phyloP scores from a whole-genome alignment of 192 early-diverging fungal genomes.

The Bifiguratus adelaidae region DNA sequence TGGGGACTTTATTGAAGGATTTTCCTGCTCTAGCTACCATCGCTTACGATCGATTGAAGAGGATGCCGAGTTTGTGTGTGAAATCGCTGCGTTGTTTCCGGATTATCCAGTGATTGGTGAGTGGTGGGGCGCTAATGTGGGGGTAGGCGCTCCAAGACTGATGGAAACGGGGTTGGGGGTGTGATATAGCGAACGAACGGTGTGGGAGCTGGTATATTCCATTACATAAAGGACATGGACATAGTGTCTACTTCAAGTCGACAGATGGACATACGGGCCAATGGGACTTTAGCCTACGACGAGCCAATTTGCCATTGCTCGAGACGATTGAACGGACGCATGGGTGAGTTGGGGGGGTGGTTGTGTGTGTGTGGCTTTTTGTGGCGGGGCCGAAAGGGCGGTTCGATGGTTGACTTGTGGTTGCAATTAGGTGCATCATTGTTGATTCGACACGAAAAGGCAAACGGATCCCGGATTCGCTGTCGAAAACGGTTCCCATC shows the following conservation, averaged over 20 bases:
- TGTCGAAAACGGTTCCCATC: constrained; percentile 82
- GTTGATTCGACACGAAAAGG: constrained; percentile 84
- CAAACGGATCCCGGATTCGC: constrained; percentile 73
- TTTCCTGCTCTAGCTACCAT: constrained; percentile 52
- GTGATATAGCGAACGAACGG: constrained; percentile 64
- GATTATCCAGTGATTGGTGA: constrained; percentile 49
- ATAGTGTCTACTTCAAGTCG: constrained; percentile 85
- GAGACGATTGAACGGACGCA: constrained; percentile 30
- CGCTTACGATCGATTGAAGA: constrained; percentile 66
- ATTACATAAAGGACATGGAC: constrained; percentile 15
- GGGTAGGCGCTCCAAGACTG: too few relatives aligned
- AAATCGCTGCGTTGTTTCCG: constrained; percentile 40
- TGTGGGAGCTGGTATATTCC: constrained; percentile 81
- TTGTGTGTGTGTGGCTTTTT: too few relatives aligned
- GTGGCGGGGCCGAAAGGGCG: too few relatives aligned
- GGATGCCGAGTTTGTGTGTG: constrained; percentile 62
- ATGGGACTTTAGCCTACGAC: constrained; percentile 76
- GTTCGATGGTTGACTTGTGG: too few relatives aligned
- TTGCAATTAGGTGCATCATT: constrained; percentile 67
- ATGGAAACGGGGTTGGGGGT: too few relatives aligned
- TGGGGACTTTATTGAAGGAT: too few relatives aligned
- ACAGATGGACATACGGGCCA: constrained; percentile 84
- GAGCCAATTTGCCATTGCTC: constrained; percentile 72
- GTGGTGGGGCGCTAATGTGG: too few relatives aligned
- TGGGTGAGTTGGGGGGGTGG: constrained; percentile 40